Evolutionary conservation across 495 filamentous ascomycete species (phyloP).

Genomic region (Xeromyces bisporus): DNA sequence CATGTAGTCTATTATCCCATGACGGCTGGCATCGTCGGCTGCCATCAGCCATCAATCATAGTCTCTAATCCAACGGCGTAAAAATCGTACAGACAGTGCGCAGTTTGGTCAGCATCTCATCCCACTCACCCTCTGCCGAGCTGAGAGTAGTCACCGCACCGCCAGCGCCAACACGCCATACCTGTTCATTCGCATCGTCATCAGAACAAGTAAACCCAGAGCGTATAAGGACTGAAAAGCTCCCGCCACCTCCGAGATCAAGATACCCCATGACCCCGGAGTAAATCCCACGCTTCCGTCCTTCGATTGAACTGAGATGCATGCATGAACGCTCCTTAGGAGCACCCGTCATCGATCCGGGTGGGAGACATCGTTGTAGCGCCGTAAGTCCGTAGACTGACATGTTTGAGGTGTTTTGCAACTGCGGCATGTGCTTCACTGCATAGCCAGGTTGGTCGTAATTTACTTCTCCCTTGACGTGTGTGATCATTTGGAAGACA

Average conservation of each 20-base stretch:
- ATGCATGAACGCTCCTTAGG: slow-evolving; percentile 83
- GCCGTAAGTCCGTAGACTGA: slow-evolving; percentile 49
- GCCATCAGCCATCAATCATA: too few species aligned
- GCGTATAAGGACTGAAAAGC: slow-evolving; percentile 78
- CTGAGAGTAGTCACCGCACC: slow-evolving; percentile 76
- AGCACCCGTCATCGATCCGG: slow-evolving; percentile 89
- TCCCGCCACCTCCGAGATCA: slow-evolving; percentile 67
- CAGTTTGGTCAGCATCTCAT: slow-evolving; percentile 82
- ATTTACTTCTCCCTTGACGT: slow-evolving; percentile 55
- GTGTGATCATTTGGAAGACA: slow-evolving; percentile 79
- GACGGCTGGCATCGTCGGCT: too few species aligned
- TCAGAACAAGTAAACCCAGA: slow-evolving; percentile 51
- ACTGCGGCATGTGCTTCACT: slow-evolving; percentile 16
- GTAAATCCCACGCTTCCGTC: slow-evolving; percentile 55
- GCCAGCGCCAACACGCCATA: slow-evolving; percentile 75
- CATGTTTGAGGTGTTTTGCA: slow-evolving; percentile 24
- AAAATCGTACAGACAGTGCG: slow-evolving; percentile 43
- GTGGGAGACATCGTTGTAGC: slow-evolving; percentile 60
- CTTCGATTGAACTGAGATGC: slow-evolving; percentile 54
- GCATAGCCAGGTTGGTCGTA: slow-evolving; percentile 18
- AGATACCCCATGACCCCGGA: slow-evolving; percentile 81
- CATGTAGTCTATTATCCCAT: too few species aligned
- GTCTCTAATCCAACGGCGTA: slow-evolving; percentile 8
- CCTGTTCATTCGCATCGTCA: slow-evolving; percentile 33
- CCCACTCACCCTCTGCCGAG: slow-evolving; percentile 59